Conservation (phyloP, 768 basidiomycete species). For the Mycena belliarum region DNA sequence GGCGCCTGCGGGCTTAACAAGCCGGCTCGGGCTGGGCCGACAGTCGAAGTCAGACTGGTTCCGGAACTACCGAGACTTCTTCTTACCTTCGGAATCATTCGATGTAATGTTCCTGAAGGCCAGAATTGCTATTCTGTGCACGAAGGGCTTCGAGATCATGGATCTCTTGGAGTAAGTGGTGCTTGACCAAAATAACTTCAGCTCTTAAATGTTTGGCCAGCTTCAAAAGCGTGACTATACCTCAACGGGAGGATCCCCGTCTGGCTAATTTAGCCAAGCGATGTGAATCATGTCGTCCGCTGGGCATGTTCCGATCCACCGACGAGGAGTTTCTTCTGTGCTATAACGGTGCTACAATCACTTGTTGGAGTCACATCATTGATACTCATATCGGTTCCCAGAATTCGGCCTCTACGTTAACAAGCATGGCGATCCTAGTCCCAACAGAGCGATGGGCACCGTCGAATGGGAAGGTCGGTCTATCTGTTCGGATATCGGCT, state of each 20-base stretch:
- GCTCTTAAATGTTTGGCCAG: constrained; percentile 36
- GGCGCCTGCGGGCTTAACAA: constrained; percentile 68
- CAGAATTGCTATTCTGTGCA: constrained; percentile 90
- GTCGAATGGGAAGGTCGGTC: constrained; percentile 86
- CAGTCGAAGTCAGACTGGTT: constrained; percentile 92
- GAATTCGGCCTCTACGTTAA: constrained; percentile 94
- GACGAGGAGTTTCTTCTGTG: constrained; percentile 93
- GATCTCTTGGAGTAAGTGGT: constrained; percentile 81
- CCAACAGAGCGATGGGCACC: constrained; percentile 49
- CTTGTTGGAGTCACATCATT: background rate
- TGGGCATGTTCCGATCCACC: constrained; percentile 92
- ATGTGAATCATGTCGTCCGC: constrained; percentile 81
- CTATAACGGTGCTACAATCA: constrained; percentile 84
- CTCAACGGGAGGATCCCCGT: constrained; percentile 69
- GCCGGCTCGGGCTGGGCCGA: constrained; percentile 69
- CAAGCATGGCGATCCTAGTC: constrained; percentile 86
- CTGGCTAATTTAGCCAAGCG: constrained; percentile 76
- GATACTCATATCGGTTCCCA: constrained; percentile 28
- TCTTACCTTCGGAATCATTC: constrained; percentile 87
- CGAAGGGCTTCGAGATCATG: constrained; percentile 97
- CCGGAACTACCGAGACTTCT: constrained; percentile 91
- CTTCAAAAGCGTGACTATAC: constrained; percentile 88
- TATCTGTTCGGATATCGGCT: background rate
- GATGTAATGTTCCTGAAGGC: constrained; percentile 92
- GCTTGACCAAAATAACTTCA: background rate